Evolutionary conservation across 768 basidiomycete species (phyloP).

Genomic region (Podaxis sp.): DNA sequence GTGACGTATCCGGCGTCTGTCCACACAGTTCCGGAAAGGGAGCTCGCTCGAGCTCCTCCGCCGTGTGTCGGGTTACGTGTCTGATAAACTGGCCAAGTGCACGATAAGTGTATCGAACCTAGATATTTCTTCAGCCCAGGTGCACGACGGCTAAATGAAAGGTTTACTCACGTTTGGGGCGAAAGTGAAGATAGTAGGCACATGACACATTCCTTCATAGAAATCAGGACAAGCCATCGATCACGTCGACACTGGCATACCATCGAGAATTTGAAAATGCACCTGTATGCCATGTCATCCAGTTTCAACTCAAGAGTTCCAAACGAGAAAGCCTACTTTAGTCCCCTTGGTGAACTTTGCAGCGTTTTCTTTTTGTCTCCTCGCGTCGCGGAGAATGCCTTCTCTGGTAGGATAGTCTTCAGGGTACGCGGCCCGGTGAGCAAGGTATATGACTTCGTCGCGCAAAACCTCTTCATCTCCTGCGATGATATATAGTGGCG

Average conservation of each 20-base stretch:
- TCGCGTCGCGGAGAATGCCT: conserved; percentile 41
- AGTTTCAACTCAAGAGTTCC: not conserved
- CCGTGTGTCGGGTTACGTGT: conserved; percentile 40
- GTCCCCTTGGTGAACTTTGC: conserved; percentile 49
- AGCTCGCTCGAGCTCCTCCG: conserved; percentile 31
- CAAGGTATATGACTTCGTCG: conserved; percentile 75
- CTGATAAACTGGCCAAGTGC: conserved; percentile 54
- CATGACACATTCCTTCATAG: conserved; percentile 64
- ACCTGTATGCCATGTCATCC: conserved; percentile 34
- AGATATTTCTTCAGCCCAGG: not conserved
- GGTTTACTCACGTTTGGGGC: conserved; percentile 44
- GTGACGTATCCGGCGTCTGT: conserved; percentile 10
- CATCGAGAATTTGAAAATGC: conserved; percentile 74
- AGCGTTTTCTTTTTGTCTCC: conserved; percentile 47
- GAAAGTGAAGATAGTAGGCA: conserved; percentile 69
- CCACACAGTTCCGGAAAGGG: conserved; percentile 43
- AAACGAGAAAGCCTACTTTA: conserved; percentile 27
- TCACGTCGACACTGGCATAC: conserved; percentile 23
- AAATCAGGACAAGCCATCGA: conserved; percentile 5
- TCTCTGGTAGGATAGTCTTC: conserved; percentile 54
- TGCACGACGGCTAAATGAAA: too few relatives aligned
- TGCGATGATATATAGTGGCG: conserved; percentile 68
- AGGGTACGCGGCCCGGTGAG: conserved; percentile 78
- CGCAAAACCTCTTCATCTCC: conserved; percentile 73
- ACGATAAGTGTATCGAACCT: conserved; percentile 60